phyloP scores from a whole-genome alignment of 139 green algal species.

The Chlorella ohadii region DNA sequence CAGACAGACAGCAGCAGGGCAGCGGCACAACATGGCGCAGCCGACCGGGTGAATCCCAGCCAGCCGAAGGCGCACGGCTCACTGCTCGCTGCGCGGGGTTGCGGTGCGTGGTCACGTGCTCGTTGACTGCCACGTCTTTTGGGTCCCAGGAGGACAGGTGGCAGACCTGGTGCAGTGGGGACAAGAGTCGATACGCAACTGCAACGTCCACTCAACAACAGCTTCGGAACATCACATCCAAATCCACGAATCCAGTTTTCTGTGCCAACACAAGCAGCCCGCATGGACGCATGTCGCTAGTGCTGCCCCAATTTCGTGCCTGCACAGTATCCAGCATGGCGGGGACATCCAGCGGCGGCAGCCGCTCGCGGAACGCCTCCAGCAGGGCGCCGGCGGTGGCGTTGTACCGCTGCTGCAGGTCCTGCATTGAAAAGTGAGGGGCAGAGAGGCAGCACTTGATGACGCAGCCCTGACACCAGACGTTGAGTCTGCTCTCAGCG shows the following conservation, averaged over 20 bases:
- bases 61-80: too few relatives aligned
- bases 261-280: too few relatives aligned
- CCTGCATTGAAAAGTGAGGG: neutral
- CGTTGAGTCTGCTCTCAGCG: too few relatives aligned
- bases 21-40: too few relatives aligned
- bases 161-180: too few relatives aligned
- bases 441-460: neutral
- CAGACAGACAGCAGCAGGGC: too few relatives aligned
- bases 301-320: neutral
- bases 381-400: neutral
- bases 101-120: neutral
- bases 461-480: neutral
- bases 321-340: neutral
- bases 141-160: neutral
- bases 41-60: too few relatives aligned
- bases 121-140: neutral
- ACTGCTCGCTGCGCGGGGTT: neutral
- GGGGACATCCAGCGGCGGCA: neutral
- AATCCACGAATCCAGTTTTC: too few relatives aligned
- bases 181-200: too few relatives aligned
- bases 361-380: neutral
- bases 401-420: constrained; percentile 15
- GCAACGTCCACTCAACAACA: too few relatives aligned
- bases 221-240: too few relatives aligned
- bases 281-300: too few relatives aligned